Conservation (phyloP, 2,329 filamentous ascomycete genomes). For the Furcasterigmium furcatum region DNA sequence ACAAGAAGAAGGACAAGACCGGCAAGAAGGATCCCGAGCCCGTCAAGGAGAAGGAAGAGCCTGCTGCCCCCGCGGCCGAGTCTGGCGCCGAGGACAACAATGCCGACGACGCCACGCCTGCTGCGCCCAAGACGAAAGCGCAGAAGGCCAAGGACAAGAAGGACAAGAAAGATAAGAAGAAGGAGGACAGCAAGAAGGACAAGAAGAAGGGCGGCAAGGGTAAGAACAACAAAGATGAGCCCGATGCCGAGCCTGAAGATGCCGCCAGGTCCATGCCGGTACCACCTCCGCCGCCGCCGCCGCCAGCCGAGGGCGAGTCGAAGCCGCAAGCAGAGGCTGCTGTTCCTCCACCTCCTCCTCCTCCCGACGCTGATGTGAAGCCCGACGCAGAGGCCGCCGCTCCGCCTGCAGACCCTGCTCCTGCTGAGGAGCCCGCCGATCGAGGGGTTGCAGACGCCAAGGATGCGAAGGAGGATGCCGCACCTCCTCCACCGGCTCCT, state of each 20-base stretch:
- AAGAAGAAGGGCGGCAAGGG: constrained; percentile 5
- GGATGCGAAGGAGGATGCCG: not conserved
- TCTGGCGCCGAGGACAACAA: not conserved
- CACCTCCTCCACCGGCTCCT: not conserved
- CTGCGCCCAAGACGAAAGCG: not conserved
- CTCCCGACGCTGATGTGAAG: constrained; percentile 2
- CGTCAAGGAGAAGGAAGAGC: not conserved
- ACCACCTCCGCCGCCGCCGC: constrained; percentile 1
- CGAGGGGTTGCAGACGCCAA: not conserved
- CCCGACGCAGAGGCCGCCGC: constrained; percentile 5
- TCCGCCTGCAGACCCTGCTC: too few species aligned
- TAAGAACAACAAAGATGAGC: not conserved
- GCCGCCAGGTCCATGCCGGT: constrained; percentile 1
- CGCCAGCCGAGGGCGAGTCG: not conserved
- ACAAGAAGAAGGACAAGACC: constrained; percentile 6
- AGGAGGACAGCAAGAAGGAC: constrained; percentile 9
- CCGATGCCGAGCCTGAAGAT: constrained; percentile 5
- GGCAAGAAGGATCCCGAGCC: constrained; percentile 3
- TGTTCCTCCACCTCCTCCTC: not conserved
- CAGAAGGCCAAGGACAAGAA: constrained; percentile 1
- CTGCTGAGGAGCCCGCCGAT: too few species aligned
- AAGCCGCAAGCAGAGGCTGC: too few species aligned
- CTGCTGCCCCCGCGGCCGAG: not conserved
- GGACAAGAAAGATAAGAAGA: constrained; percentile 7
- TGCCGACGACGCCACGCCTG: not conserved